A percentile compares a stretch with the other conserved stretches of the same genome.
Evolutionary conservation across 176 grass and related monocot genomes (phyloP).

Genomic region (sorghum (Sorghum bicolor)): Sorghum_bicolor_NCBIv3 NC_012870.2:56533001-56533500

Average conservation of each 20-base stretch:
- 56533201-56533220: background rate
- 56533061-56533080: constrained; percentile 75
- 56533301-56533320: no score
- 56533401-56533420: no score
- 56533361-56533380: no score
- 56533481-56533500: background rate
- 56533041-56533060: constrained; percentile 45
- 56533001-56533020: constrained; percentile 47
- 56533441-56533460: no score
- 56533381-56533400: no score
- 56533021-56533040: constrained; percentile 55
- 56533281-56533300: no score
- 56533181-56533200: background rate
- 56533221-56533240: background rate
- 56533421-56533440: no score
- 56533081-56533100: constrained; percentile 55
- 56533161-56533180: background rate
- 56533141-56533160: background rate
- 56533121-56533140: background rate
- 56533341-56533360: background rate
- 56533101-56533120: constrained; percentile 21
- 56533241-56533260: background rate
- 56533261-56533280: background rate
- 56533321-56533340: background rate
- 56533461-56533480: background rate